These are phyloP conservation scores for Inosperma sp. DNA, from an alignment of 768 basidiomycete genomes.

Conservation along the genomic window DNA sequence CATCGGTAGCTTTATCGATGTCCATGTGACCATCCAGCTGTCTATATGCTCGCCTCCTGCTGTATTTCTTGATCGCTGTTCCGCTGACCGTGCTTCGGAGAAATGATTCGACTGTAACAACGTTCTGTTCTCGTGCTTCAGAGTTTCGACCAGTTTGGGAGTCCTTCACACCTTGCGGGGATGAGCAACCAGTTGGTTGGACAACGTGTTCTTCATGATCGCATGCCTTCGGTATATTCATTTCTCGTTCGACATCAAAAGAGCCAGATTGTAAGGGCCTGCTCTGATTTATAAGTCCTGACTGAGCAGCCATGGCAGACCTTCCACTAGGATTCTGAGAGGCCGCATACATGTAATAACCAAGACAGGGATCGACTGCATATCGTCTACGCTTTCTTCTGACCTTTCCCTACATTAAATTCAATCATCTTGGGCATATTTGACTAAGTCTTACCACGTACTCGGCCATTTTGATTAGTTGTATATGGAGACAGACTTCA, in stretches of 20 bases:
- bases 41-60: neutral
- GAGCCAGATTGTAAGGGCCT: no score
- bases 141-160: neutral
- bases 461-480: conserved; percentile 16
- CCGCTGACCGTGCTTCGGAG: conserved; percentile 18
- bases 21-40: neutral
- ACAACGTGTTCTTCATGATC: no score
- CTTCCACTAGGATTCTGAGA: neutral
- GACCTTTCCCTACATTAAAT: conserved; percentile 18
- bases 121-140: neutral
- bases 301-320: neutral
- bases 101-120: conserved; percentile 30
- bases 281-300: no score
- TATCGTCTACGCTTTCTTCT: conserved; percentile 28
- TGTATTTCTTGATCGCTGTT: conserved; percentile 8
- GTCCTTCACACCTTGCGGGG: no score
- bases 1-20: neutral
- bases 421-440: neutral
- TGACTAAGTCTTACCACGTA: conserved; percentile 15
- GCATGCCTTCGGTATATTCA: no score
- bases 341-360: conserved; percentile 28
- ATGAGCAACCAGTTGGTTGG: no score
- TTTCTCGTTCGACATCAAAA: no score
- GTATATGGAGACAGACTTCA: no score
- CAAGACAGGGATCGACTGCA: conserved; percentile 39